phyloP scores from a whole-genome alignment of 192 early-diverging fungal genomes.

The Coemansia sp. region DNA sequence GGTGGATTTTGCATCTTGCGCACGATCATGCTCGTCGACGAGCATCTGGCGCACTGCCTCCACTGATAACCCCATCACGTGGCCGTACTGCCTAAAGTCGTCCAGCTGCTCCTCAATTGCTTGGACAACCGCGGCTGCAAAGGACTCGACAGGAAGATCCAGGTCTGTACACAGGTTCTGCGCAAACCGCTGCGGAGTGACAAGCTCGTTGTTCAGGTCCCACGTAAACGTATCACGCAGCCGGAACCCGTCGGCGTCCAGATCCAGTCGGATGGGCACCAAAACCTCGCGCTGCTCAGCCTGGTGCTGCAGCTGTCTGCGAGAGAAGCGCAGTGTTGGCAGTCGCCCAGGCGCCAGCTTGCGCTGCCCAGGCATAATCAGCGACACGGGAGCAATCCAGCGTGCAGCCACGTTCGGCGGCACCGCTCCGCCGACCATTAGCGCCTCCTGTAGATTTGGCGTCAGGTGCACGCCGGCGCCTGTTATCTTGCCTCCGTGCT shows the following conservation, averaged over 20 bases:
- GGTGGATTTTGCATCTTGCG: neutral
- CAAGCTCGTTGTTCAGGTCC: constrained; percentile 80
- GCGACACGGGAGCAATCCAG: constrained; percentile 18
- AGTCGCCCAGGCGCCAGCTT: constrained; percentile 9
- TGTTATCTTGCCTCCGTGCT: too few relatives aligned
- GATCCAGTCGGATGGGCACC: constrained; percentile 87
- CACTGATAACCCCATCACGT: constrained; percentile 13
- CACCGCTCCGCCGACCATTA: constrained; percentile 10
- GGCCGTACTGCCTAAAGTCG: constrained; percentile 58
- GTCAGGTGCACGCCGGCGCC: constrained; percentile 11
- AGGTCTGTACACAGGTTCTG: constrained; percentile 81
- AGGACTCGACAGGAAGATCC: constrained; percentile 60
- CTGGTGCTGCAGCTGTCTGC: constrained; percentile 59
- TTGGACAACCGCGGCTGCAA: constrained; percentile 63
- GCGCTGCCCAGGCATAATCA: constrained; percentile 39
- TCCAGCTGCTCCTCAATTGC: constrained; percentile 87
- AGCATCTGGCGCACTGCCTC: constrained; percentile 23
- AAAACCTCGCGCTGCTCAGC: constrained; percentile 68
- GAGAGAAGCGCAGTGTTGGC: constrained; percentile 37
- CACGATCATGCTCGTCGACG: constrained; percentile 14
- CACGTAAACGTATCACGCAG: constrained; percentile 92
- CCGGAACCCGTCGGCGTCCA: constrained; percentile 81
- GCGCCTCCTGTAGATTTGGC: constrained; percentile 24
- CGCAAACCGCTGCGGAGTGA: constrained; percentile 77
- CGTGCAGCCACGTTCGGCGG: constrained; percentile 8